phyloP scores from a whole-genome alignment of 2,329 filamentous ascomycete species.

The Cytospora chrysosperma region DNA sequence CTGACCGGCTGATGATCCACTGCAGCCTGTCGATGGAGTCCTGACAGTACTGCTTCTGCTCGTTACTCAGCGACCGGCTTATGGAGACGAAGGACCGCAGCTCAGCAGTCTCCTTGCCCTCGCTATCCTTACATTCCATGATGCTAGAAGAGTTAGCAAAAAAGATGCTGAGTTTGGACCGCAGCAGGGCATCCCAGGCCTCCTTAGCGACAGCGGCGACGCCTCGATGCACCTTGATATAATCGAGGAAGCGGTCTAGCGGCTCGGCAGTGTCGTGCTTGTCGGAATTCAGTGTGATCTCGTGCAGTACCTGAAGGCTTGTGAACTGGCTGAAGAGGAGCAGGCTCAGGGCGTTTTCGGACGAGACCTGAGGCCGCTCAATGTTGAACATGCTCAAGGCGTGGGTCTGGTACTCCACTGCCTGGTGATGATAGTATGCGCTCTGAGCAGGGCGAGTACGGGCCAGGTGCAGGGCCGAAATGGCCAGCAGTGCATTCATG shows the following conservation, averaged over 20 bases:
- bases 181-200: constrained; percentile 36
- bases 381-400: constrained; percentile 41
- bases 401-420: constrained; percentile 45
- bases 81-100: constrained; percentile 10
- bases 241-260: constrained; percentile 42
- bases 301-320: constrained; percentile 48
- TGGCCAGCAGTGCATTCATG: constrained; percentile 16
- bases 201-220: constrained; percentile 39
- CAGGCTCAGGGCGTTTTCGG: constrained; percentile 38
- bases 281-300: constrained; percentile 38
- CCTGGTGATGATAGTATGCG: constrained; percentile 36
- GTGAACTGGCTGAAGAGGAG: constrained; percentile 46
- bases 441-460: constrained; percentile 22
- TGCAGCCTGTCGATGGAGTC: constrained; percentile 15
- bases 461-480: constrained; percentile 9
- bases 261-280: constrained; percentile 40
- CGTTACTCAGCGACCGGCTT: constrained; percentile 7
- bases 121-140: background rate
- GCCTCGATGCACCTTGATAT: constrained; percentile 43
- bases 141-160: constrained; percentile 6
- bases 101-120: constrained; percentile 6
- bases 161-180: constrained; percentile 36
- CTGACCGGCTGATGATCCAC: constrained; percentile 10
- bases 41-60: constrained; percentile 14
- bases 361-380: constrained; percentile 31